A percentile compares a stretch with the other conserved stretches of the same genome.
These are phyloP conservation scores for Bruguiera hainesii DNA, from an alignment of 441 rosid genomes.

Conservation along the genomic window DNA sequence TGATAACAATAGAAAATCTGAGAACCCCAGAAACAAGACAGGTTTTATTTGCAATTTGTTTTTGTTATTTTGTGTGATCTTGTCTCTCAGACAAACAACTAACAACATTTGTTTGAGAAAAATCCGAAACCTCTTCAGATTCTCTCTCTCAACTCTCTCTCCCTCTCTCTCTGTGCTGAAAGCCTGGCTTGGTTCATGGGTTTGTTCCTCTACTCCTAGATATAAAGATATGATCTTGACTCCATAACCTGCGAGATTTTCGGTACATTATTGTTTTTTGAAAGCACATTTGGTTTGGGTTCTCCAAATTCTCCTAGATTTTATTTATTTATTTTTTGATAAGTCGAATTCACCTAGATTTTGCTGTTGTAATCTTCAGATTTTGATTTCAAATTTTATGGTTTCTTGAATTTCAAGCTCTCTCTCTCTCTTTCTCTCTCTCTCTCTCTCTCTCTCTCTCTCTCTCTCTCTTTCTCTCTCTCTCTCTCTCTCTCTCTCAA, in stretches of 20 bases:
- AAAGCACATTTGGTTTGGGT: background rate
- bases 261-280: constrained; percentile 26
- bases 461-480: constrained; percentile 8
- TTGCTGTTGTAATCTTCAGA: constrained; percentile 12
- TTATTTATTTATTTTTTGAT: background rate
- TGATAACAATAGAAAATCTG: background rate
- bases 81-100: constrained; percentile 36
- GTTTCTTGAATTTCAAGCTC: constrained; percentile 6
- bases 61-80: constrained; percentile 16
- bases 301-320: constrained; percentile 18
- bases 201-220: constrained; percentile 22
- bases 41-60: background rate
- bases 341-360: constrained; percentile 22
- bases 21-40: background rate
- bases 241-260: constrained; percentile 30
- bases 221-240: constrained; percentile 11
- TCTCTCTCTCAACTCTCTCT: constrained; percentile 10
- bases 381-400: constrained; percentile 20
- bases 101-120: constrained; percentile 24
- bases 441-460: background rate
- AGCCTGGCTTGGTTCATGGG: constrained; percentile 29
- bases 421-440: background rate
- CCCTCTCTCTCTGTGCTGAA: constrained; percentile 23
- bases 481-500: background rate
- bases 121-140: constrained; percentile 32